These are phyloP conservation scores for Rubia balearica DNA, from an alignment of 305 asterid genomes.

Conservation along the genomic window DNA sequence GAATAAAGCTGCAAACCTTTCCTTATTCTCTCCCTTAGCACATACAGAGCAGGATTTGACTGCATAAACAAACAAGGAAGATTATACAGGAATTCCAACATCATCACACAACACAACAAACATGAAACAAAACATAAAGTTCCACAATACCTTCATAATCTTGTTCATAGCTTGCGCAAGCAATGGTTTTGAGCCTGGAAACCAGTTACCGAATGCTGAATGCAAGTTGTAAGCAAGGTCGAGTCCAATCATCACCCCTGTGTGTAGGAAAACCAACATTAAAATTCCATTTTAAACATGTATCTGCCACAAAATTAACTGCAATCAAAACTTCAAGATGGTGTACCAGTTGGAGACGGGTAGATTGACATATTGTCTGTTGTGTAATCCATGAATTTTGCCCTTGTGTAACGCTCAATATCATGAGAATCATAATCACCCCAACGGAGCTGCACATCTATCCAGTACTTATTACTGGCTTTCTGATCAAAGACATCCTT, in stretches of 20 bases:
- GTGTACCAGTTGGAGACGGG: slow-evolving; percentile 93
- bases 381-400: slow-evolving; percentile 97
- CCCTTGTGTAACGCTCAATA: slow-evolving; percentile 92
- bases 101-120: not conserved
- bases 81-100: not conserved
- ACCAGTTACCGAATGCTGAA: slow-evolving; percentile 99
- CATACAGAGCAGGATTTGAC: slow-evolving; percentile 98
- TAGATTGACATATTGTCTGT: slow-evolving; percentile 98
- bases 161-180: slow-evolving; percentile 99
- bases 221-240: slow-evolving; percentile 97
- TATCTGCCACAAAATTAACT: not conserved
- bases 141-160: slow-evolving; percentile 81
- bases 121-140: not conserved
- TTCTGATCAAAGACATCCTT: slow-evolving; percentile 99
- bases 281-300: not conserved
- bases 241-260: slow-evolving; percentile 98
- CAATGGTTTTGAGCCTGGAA: slow-evolving; percentile 98
- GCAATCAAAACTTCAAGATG: not conserved
- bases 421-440: slow-evolving; percentile 99
- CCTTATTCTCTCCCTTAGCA: slow-evolving; percentile 88
- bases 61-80: slow-evolving; percentile 27
- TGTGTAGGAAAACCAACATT: slow-evolving; percentile 13
- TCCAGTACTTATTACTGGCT: slow-evolving; percentile 98
- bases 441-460: slow-evolving; percentile 99
- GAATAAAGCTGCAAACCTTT: slow-evolving; percentile 97